phyloP scores from a whole-genome alignment of 352 stramenopile species.

The Phytophthora sp. region DNA sequence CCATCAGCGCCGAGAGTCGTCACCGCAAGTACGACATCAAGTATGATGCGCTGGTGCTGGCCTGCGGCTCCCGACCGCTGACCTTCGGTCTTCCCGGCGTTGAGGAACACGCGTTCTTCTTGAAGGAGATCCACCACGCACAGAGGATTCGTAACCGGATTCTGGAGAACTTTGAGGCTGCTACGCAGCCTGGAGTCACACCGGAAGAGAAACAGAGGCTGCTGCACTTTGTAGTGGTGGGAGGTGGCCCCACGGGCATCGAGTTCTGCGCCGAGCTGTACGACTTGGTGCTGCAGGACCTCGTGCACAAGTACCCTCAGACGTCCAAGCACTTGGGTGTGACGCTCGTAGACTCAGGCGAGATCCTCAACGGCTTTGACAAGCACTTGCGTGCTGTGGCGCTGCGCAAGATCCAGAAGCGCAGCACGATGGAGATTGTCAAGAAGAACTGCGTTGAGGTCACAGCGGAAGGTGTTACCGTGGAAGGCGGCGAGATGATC shows the following conservation, averaged over 20 bases:
- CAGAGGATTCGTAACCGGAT: slow-evolving; percentile 83
- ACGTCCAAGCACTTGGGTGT: slow-evolving; percentile 75
- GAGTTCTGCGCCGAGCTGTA: slow-evolving; percentile 97
- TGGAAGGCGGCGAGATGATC: slow-evolving; percentile 66
- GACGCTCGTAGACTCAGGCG: slow-evolving; percentile 71
- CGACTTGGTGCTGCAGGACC: slow-evolving; percentile 93
- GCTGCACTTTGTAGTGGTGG: slow-evolving; percentile 98
- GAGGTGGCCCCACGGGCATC: slow-evolving; percentile 94
- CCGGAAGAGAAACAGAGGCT: slow-evolving; percentile 90
- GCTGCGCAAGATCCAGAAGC: slow-evolving; percentile 79
- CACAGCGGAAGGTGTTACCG: slow-evolving; percentile 60
- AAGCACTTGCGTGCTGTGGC: slow-evolving; percentile 69
- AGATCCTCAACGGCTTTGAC: slow-evolving; percentile 82
- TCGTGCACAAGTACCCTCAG: slow-evolving; percentile 82
- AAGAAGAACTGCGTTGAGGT: slow-evolving; percentile 84
- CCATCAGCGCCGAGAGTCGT: slow-evolving; percentile 43
- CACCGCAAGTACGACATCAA: slow-evolving; percentile 72
- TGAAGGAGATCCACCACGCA: slow-evolving; percentile 97
- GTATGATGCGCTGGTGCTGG: slow-evolving; percentile 96
- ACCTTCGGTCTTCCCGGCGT: slow-evolving; percentile 94
- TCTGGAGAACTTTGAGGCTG: slow-evolving; percentile 94
- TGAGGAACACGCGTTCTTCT: slow-evolving; percentile 95
- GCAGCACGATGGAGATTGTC: slow-evolving; percentile 81
- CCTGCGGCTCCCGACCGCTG: slow-evolving; percentile 93
- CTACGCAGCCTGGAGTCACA: slow-evolving; percentile 86